phyloP scores from a whole-genome alignment of 345 rosid genomes.

The Gossypium sturtianum region DNA sequence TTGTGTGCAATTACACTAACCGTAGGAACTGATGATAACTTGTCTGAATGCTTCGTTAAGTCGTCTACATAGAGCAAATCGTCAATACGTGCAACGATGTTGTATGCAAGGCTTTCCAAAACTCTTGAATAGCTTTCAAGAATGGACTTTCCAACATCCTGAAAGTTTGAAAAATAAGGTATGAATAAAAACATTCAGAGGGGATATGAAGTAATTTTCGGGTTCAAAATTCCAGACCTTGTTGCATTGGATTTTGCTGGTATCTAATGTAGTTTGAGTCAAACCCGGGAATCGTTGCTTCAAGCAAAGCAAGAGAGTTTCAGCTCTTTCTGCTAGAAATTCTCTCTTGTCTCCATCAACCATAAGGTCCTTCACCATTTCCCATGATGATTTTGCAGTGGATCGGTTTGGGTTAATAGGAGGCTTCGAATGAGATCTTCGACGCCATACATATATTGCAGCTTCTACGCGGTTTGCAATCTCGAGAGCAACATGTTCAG shows the following conservation, averaged over 20 bases:
- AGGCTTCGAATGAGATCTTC: constrained; percentile 57
- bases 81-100: constrained; percentile 77
- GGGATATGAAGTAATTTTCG: not conserved
- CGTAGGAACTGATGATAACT: constrained; percentile 46
- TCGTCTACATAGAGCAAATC: constrained; percentile 90
- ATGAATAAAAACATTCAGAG: not conserved
- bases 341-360: constrained; percentile 81
- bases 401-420: constrained; percentile 39
- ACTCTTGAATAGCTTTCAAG: constrained; percentile 95
- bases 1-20: constrained; percentile 50
- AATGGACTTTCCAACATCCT: constrained; percentile 96
- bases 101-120: constrained; percentile 82
- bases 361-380: constrained; percentile 83
- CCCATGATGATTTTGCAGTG: constrained; percentile 78
- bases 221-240: constrained; percentile 39
- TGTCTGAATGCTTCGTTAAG: constrained; percentile 69
- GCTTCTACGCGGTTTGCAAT: constrained; percentile 93
- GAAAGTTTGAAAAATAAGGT: constrained; percentile 10
- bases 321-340: constrained; percentile 83
- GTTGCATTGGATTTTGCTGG: constrained; percentile 90
- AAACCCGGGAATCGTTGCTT: constrained; percentile 86
- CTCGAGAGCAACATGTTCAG: constrained; percentile 78
- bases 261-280: constrained; percentile 80
- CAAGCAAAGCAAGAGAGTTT: constrained; percentile 79
- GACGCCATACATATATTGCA: constrained; percentile 73